Conservation (phyloP, 768 basidiomycete species). For the Macrolepiota albuminosa region DNA sequence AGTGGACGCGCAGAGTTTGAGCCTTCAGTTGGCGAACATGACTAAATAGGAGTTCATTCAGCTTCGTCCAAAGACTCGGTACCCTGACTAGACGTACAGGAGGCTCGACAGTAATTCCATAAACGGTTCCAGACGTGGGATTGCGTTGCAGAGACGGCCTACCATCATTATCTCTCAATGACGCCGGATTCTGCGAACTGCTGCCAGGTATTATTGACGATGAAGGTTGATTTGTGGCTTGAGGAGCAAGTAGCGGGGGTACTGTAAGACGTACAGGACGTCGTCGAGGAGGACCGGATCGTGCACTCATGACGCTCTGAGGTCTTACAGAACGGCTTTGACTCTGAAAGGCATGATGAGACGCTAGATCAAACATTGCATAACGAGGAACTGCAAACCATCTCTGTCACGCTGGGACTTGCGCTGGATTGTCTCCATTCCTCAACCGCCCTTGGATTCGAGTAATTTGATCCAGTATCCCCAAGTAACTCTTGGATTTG, state of each 20-base stretch:
- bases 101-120: constrained; percentile 17
- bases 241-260: constrained; percentile 14
- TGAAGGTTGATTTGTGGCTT: background rate
- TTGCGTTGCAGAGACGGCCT: constrained; percentile 1
- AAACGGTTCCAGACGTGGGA: constrained; percentile 8
- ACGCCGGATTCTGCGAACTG: background rate
- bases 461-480: constrained; percentile 10
- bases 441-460: constrained; percentile 14
- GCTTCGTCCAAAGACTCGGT: background rate
- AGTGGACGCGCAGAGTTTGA: constrained; percentile 7
- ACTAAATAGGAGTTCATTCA: constrained; percentile 4
- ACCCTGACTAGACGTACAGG: constrained; percentile 13
- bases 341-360: background rate
- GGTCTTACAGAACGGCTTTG: constrained; percentile 1
- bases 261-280: constrained; percentile 18
- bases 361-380: background rate
- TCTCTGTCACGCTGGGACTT: constrained; percentile 6
- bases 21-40: constrained; percentile 16
- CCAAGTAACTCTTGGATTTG: background rate
- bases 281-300: constrained; percentile 5
- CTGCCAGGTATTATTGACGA: background rate
- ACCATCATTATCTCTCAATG: background rate
- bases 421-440: constrained; percentile 16
- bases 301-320: background rate
- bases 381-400: constrained; percentile 6